These are phyloP conservation scores for Phytophthora fragariaefolia DNA, from an alignment of 352 stramenopile species.

Conservation along the genomic window DNA sequence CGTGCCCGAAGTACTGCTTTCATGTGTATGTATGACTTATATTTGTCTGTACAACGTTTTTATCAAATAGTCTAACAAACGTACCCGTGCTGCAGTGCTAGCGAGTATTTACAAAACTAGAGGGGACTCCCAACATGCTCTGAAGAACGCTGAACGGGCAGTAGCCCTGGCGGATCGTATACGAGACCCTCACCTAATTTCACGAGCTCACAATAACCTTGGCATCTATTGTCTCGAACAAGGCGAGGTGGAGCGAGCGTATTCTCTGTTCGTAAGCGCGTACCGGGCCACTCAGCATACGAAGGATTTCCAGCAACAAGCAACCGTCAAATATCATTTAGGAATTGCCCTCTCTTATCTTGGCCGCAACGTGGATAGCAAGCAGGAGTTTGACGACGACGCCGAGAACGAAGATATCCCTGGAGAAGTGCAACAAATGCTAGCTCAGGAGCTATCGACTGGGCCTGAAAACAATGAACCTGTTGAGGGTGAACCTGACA, in stretches of 20 bases:
- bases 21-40: conserved; percentile 30
- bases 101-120: conserved; percentile 35
- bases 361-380: conserved; percentile 21
- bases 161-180: conserved; percentile 29
- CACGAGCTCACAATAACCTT: conserved; percentile 51
- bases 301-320: conserved; percentile 44
- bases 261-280: conserved; percentile 44
- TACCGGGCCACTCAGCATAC: conserved; percentile 37
- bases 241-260: conserved; percentile 30
- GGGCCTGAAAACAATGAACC: not conserved
- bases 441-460: not conserved
- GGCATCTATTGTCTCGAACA: conserved; percentile 43
- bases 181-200: conserved; percentile 30
- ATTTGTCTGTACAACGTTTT: too few relatives aligned
- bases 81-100: conserved; percentile 26
- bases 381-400: conserved; percentile 28
- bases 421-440: not conserved
- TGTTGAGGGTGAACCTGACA: not conserved
- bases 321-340: conserved; percentile 55
- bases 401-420: conserved; percentile 22
- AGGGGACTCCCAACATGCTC: conserved; percentile 24
- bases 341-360: conserved; percentile 41
- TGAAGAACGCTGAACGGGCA: conserved; percentile 29
- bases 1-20: conserved; percentile 35
- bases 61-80: not conserved